Base-by-base conservation (phyloP, 2,329 filamentous ascomycete genomes). In the Trichoderma sp. region DNA sequence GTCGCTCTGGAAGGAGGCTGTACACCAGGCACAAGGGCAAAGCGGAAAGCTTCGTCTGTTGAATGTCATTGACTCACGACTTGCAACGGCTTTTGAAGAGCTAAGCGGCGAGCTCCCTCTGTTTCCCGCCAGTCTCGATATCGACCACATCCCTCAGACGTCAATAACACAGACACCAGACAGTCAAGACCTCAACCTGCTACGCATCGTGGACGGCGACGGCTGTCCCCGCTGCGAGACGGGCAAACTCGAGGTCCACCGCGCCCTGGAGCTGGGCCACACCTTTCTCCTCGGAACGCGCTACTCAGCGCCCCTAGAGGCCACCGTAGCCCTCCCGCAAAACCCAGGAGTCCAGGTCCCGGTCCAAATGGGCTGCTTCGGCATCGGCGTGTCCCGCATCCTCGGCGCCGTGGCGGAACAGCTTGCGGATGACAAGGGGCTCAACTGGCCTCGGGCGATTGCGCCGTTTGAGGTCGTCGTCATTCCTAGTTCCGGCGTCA, bases 351-450 rank as follows among this genome's bases (percentile, higher is more conserved):
- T 69, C 30, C 70, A 67, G 3, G 81, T 87, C 0, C 82, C 88
- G 0, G 83, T 97, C 72, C 87, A 96, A 69, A 99, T 99, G 95
- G 95, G 95, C 63, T 99, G 95, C 75, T 92, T 97, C 74, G 95
- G 95, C 0, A 96, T 99, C 67, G 95, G 95, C 1, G 87, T 99
- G 19, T 96, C 93, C 5, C 89, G 95, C 51, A 88, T 99, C 71
- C 89, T 99, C 67, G 93, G 90, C 9, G 92, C 95, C 1, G 87
- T 95, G 0, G 93, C 93, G 1, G 89, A 94, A 68, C 84, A 89
- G 45, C 81, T 92, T 10, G 83, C 87, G 0, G 92, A 96, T 69
- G 73, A 82, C 3, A 85, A 80, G 72, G 95, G 93, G 0, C 82
- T 98, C 7, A 92, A 92, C 71, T 99, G 95, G 95, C 95, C 95